Evolutionary conservation across 2,329 filamentous ascomycete species (phyloP).

Genomic region (Pseudopyrenochaeta lycopersici): DNA sequence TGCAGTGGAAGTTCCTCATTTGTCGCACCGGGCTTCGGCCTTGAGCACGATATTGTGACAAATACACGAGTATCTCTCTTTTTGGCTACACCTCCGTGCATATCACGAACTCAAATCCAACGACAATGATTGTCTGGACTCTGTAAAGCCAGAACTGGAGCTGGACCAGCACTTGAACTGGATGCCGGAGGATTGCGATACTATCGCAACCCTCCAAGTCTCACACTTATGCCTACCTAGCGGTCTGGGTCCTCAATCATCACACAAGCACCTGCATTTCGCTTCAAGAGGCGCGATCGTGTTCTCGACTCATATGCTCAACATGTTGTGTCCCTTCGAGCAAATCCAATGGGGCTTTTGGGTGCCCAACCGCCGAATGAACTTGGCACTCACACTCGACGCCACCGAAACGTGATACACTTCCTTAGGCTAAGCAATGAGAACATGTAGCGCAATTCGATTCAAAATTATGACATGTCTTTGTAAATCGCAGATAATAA

Average conservation of each 20-base stretch:
- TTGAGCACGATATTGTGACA: slow-evolving; percentile 18
- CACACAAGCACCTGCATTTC: background rate
- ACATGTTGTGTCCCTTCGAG: background rate
- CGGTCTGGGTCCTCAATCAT: background rate
- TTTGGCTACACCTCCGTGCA: slow-evolving; percentile 12
- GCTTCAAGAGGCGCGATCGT: background rate
- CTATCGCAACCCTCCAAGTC: background rate
- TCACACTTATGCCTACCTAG: background rate
- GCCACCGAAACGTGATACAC: background rate
- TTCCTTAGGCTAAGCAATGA: background rate
- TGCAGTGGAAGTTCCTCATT: background rate
- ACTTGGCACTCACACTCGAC: background rate
- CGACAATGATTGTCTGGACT: slow-evolving; percentile 7
- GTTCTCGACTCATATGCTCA: background rate
- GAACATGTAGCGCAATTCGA: slow-evolving; percentile 2
- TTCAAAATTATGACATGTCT: slow-evolving; percentile 1
- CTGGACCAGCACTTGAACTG: background rate
- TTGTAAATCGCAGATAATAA: background rate
- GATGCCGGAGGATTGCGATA: background rate
- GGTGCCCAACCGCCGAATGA: background rate
- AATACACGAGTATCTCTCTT: slow-evolving; percentile 14
- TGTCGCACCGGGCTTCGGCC: slow-evolving; percentile 3
- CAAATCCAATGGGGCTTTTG: background rate
- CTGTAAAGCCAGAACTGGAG: background rate
- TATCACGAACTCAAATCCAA: slow-evolving; percentile 23